phyloP scores from a whole-genome alignment of 345 rosid genomes.

The Noccaea bulbosa region DNA sequence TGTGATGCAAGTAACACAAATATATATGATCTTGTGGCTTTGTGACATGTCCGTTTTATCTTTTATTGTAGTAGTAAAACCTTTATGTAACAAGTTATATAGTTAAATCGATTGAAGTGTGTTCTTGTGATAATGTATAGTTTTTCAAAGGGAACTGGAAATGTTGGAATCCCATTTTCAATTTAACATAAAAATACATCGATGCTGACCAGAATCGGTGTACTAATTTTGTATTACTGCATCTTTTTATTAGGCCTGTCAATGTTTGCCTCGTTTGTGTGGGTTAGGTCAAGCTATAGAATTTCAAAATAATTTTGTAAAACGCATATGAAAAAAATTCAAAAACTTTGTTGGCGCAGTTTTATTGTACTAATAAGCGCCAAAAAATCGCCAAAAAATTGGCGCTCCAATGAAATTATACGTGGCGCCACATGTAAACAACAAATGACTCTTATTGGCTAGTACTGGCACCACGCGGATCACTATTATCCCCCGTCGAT shows the following conservation, averaged over 20 bases:
- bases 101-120: neutral
- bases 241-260: too few relatives aligned
- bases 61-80: neutral
- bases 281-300: too few relatives aligned
- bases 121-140: neutral
- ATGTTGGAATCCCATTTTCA: too few relatives aligned
- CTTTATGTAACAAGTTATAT: neutral
- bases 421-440: conserved; percentile 23
- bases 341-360: conserved; percentile 24
- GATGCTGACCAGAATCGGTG: too few relatives aligned
- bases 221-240: too few relatives aligned
- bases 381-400: neutral
- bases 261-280: too few relatives aligned
- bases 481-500: neutral
- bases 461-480: conserved; percentile 10
- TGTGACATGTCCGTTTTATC: too few relatives aligned
- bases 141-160: too few relatives aligned
- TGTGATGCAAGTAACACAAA: conserved; percentile 16
- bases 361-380: too few relatives aligned
- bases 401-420: conserved; percentile 15
- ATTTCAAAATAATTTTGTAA: too few relatives aligned
- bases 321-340: neutral
- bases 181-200: too few relatives aligned
- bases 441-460: conserved; percentile 25
- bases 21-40: conserved; percentile 26